Evolutionary conservation across 2,329 filamentous ascomycete species (phyloP).

Genomic region (Coniochaeta sp.): DNA sequence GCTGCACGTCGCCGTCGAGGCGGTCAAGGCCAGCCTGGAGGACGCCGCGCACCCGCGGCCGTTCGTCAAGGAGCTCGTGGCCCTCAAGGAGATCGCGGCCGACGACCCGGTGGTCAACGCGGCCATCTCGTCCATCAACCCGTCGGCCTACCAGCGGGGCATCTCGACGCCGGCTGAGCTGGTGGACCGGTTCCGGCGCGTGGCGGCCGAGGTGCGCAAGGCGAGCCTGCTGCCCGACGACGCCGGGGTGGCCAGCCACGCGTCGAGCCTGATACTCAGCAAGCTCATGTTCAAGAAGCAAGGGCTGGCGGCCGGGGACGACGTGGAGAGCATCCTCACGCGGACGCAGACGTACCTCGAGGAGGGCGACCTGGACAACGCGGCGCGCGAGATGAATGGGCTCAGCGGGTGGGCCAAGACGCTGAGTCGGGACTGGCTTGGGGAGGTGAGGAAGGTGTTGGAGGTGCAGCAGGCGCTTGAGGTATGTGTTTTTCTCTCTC

Average conservation of each 20-base stretch:
- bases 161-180: slow-evolving; percentile 78
- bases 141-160: slow-evolving; percentile 84
- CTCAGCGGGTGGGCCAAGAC: slow-evolving; percentile 93
- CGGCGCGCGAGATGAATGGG: slow-evolving; percentile 90
- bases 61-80: slow-evolving; percentile 87
- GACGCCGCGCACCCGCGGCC: slow-evolving; percentile 67
- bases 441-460: slow-evolving; percentile 81
- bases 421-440: slow-evolving; percentile 87
- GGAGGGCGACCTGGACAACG: slow-evolving; percentile 85
- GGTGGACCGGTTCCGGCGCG: slow-evolving; percentile 91
- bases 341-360: slow-evolving; percentile 85
- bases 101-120: slow-evolving; percentile 83
- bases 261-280: slow-evolving; percentile 81
- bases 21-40: slow-evolving; percentile 77
- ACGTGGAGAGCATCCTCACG: slow-evolving; percentile 89
- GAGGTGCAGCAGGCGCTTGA: slow-evolving; percentile 96
- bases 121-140: slow-evolving; percentile 94
- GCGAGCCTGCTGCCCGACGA: slow-evolving; percentile 86
- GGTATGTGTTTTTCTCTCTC: slow-evolving; percentile 47
- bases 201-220: slow-evolving; percentile 88
- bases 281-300: slow-evolving; percentile 96
- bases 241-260: slow-evolving; percentile 89
- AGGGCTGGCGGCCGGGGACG: slow-evolving; percentile 71
- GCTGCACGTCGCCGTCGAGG: slow-evolving; percentile 90
- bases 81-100: slow-evolving; percentile 82